Base-by-base conservation (phyloP, 148 eudicot genomes). In the Amaranthus palmeri region DNA sequence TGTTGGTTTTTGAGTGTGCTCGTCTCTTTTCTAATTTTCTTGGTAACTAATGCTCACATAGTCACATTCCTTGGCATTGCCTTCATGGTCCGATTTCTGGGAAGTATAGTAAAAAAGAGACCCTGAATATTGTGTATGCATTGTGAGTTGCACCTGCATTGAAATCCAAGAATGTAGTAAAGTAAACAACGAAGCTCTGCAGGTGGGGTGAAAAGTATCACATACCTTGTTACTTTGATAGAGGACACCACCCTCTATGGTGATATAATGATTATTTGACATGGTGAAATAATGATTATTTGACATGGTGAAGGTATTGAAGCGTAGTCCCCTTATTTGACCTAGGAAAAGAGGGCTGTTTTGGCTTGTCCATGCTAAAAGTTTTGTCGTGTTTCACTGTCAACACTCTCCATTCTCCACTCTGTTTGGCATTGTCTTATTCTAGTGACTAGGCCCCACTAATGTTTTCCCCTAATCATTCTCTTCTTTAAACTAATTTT, bases 401-500 rank as follows among this genome's bases (percentile, higher is more conserved):
- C 49, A 13, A 43, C 10, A 7, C 67, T 62, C 15, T 62, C 50
- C 44, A 45, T 17, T 46, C 60, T 55, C 18, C 2, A 53, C 57
- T 10, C 9, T 41, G 15, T 14, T 3, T 6, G 8, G 36, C 49
- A 46, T 14, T 10, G 8, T 61, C 40, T 61, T 4, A 44, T 60
- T 17, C 15, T 12, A 12, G 41, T 40, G 15, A 45, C 17, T 8
- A 47, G 14, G 41, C 7, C 51, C 17, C 14, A 6, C 36, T 65
- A 43, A 54, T 41, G 10, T 18, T 60, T 61, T 43, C 51, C 17
- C 25, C 47, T 68, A 61, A 60, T 66, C 54, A 45, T 54, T 72
- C 18, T 49, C 51, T 40, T 74, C 74, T 43, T 69, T 78, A 73
- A 45, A 14, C 42, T 25, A 25, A 25, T 25, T 56, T 47, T 63